These are phyloP conservation scores for Flaveria robusta DNA, from an alignment of 129 eudicot species.

Conservation along the genomic window DNA sequence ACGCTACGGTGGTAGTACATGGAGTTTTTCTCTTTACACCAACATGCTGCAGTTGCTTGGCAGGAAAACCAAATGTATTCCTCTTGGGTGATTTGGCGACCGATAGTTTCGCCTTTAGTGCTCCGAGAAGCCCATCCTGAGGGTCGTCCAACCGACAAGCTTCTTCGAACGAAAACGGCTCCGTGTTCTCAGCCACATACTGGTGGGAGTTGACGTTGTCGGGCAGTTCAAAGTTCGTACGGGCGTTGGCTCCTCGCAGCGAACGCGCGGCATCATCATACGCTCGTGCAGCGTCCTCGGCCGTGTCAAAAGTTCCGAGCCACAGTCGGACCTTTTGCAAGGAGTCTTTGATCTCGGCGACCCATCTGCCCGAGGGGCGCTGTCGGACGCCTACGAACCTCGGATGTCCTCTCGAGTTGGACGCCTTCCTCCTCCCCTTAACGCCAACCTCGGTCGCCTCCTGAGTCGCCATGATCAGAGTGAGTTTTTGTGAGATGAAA, in stretches of 20 bases:
- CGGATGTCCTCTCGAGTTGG: slow-evolving; percentile 36
- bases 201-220: neutral
- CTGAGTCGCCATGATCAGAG: slow-evolving; percentile 12
- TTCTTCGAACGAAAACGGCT: slow-evolving; percentile 36
- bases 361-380: neutral
- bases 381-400: slow-evolving; percentile 35
- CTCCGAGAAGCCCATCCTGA: slow-evolving; percentile 29
- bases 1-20: neutral
- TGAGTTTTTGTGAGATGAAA: neutral
- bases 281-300: slow-evolving; percentile 33
- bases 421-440: slow-evolving; percentile 29
- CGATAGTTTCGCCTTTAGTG: slow-evolving; percentile 25
- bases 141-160: slow-evolving; percentile 17
- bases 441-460: slow-evolving; percentile 3
- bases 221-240: slow-evolving; percentile 35
- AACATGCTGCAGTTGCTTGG: neutral
- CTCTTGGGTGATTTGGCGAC: neutral
- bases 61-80: neutral
- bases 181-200: slow-evolving; percentile 18
- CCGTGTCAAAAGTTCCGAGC: too few species aligned
- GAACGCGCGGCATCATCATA: slow-evolving; percentile 37
- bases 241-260: slow-evolving; percentile 35
- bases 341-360: too few species aligned
- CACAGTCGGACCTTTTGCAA: too few species aligned
- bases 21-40: slow-evolving; percentile 21